phyloP scores from a whole-genome alignment of 306 rosid genomes.

The Trifolium repens region DNA sequence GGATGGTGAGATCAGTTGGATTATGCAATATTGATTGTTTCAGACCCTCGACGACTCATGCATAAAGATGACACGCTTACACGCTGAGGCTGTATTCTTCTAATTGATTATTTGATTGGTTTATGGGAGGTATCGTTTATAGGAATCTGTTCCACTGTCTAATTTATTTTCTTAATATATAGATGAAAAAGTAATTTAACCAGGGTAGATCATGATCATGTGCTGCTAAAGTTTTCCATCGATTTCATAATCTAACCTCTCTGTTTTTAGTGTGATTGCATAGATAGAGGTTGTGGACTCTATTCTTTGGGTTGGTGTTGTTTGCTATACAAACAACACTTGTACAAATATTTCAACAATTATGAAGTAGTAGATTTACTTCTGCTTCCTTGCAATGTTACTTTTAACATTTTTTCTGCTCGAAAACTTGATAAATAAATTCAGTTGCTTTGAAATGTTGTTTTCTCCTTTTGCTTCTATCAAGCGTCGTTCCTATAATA shows the following conservation, averaged over 20 bases:
- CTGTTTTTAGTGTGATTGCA: conserved; percentile 35
- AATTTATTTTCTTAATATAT: conserved; percentile 40
- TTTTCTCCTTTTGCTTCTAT: not conserved
- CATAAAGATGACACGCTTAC: conserved; percentile 50
- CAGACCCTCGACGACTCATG: conserved; percentile 71
- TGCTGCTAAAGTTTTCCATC: conserved; percentile 37
- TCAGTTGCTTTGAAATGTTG: not conserved
- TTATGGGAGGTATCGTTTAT: conserved; percentile 47
- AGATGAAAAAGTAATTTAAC: conserved; percentile 50
- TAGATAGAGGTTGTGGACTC: conserved; percentile 10
- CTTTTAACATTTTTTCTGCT: not conserved
- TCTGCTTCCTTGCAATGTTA: conserved; percentile 17
- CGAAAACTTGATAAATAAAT: not conserved
- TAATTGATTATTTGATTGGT: conserved; percentile 61
- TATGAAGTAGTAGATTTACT: conserved; percentile 8
- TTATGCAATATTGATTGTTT: conserved; percentile 95
- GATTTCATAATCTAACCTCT: conserved; percentile 36
- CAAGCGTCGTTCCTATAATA: not conserved
- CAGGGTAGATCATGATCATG: conserved; percentile 40
- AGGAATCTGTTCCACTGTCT: conserved; percentile 48
- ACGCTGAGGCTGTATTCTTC: conserved; percentile 43
- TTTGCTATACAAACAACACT: conserved; percentile 13
- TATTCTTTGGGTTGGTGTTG: conserved; percentile 17
- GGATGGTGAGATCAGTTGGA: conserved; percentile 88
- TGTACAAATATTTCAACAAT: not conserved